Conservation (phyloP, 345 rosid species). For the Gossypium sturtianum region DNA sequence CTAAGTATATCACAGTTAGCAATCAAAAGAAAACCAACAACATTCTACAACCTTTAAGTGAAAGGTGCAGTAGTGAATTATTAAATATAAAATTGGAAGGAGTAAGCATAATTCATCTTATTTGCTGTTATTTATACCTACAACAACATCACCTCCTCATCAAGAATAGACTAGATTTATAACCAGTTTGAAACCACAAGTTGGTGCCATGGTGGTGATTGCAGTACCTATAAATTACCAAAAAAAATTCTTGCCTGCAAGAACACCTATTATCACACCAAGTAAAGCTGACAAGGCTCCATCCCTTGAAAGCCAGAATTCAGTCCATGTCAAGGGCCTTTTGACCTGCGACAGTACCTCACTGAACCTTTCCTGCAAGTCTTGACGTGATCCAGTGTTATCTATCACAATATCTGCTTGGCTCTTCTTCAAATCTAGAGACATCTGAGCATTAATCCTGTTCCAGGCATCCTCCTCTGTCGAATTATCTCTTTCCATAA, state of each 20-base stretch:
- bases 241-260: constrained; percentile 36
- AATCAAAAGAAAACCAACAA: neutral
- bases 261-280: constrained; percentile 39
- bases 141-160: neutral
- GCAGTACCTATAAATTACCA: neutral
- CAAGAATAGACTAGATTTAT: neutral
- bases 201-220: neutral
- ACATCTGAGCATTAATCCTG: constrained; percentile 76
- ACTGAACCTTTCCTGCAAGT: constrained; percentile 53
- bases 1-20: neutral
- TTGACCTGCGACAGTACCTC: constrained; percentile 48
- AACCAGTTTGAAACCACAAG: constrained; percentile 4
- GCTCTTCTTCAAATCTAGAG: constrained; percentile 56
- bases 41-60: neutral
- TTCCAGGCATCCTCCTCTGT: constrained; percentile 70
- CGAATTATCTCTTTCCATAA: constrained; percentile 60
- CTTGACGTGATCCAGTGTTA: constrained; percentile 61
- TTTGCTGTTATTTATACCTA: neutral
- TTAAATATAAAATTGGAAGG: neutral
- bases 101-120: neutral
- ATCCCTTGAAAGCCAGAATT: constrained; percentile 77
- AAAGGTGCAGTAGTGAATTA: neutral
- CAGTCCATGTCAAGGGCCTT: constrained; percentile 72
- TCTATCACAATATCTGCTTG: constrained; percentile 82
- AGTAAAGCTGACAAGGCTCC: constrained; percentile 53